Conservation (phyloP, 345 rosid genomes). For the Heritiera fomes region DNA sequence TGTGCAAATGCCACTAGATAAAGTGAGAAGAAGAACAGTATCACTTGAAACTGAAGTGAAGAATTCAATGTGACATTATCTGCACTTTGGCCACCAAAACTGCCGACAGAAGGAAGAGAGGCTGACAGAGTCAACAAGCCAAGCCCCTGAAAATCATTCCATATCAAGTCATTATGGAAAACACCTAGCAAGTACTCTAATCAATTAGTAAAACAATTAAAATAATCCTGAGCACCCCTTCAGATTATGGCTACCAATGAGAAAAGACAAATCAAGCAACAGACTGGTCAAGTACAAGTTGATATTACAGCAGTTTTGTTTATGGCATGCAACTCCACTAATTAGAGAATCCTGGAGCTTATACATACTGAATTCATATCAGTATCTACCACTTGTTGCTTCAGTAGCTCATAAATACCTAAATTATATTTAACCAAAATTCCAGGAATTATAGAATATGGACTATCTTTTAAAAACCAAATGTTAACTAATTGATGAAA, state of each 20-base stretch:
- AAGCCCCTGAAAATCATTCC: conserved; percentile 35
- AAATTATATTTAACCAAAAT: conserved; percentile 1
- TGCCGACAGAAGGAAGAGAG: conserved; percentile 14
- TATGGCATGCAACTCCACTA: not conserved
- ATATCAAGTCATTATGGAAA: conserved; percentile 6
- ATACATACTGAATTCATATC: not conserved
- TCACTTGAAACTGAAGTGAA: conserved; percentile 27
- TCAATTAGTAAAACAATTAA: not conserved
- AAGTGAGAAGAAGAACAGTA: conserved; percentile 34
- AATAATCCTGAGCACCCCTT: not conserved
- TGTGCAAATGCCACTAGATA: conserved; percentile 42
- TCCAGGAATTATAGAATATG: not conserved
- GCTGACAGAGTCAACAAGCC: conserved; percentile 48
- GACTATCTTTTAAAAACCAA: not conserved
- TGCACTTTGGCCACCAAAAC: conserved; percentile 6
- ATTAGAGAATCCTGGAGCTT: not conserved
- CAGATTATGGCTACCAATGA: not conserved
- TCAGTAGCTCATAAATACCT: not conserved
- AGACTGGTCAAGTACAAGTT: not conserved
- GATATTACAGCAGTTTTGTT: not conserved
- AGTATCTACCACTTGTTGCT: too few species aligned
- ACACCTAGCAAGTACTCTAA: not conserved
- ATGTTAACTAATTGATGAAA: not conserved
- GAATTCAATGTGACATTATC: not conserved
- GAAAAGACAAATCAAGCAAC: not conserved